phyloP scores from a whole-genome alignment of 306 rosid species.

The Senna siamea region DNA sequence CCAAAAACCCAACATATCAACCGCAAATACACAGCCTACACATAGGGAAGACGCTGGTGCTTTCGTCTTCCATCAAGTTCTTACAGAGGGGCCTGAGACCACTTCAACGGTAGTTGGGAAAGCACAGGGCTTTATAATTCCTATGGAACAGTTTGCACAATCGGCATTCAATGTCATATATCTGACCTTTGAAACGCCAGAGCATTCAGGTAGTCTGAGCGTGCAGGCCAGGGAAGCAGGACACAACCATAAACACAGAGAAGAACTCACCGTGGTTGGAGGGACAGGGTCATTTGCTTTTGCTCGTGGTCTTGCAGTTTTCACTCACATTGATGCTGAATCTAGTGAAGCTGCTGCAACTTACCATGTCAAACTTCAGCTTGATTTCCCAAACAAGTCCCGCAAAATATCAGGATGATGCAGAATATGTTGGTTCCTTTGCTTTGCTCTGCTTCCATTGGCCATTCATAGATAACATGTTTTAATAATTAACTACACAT shows the following conservation, averaged over 20 bases:
- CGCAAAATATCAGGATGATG: neutral
- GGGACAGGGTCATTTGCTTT: constrained; percentile 93
- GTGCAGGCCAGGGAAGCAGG: constrained; percentile 54
- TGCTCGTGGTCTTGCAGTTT: constrained; percentile 77
- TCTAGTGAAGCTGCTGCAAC: constrained; percentile 39
- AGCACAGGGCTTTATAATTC: constrained; percentile 79
- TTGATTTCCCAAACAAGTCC: constrained; percentile 9
- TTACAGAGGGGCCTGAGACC: constrained; percentile 77
- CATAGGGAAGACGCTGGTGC: constrained; percentile 47
- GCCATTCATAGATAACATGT: too few species aligned
- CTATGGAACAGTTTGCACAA: constrained; percentile 55
- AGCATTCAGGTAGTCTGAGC: constrained; percentile 72
- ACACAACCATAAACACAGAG: constrained; percentile 29
- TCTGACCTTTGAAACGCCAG: constrained; percentile 64
- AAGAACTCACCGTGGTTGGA: constrained; percentile 66
- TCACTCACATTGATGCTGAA: constrained; percentile 43
- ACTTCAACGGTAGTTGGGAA: constrained; percentile 68
- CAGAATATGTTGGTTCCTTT: too few species aligned
- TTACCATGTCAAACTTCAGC: constrained; percentile 67
- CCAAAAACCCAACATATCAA: constrained; percentile 56
- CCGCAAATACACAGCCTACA: constrained; percentile 35
- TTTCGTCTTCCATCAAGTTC: constrained; percentile 59
- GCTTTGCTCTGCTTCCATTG: too few species aligned
- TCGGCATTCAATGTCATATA: constrained; percentile 75
- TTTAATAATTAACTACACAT: too few species aligned